Evolutionary conservation across 345 rosid genomes (phyloP), one percentile per base, ranked within the genome.

Genomic region (Ceriops decandra): DNA sequence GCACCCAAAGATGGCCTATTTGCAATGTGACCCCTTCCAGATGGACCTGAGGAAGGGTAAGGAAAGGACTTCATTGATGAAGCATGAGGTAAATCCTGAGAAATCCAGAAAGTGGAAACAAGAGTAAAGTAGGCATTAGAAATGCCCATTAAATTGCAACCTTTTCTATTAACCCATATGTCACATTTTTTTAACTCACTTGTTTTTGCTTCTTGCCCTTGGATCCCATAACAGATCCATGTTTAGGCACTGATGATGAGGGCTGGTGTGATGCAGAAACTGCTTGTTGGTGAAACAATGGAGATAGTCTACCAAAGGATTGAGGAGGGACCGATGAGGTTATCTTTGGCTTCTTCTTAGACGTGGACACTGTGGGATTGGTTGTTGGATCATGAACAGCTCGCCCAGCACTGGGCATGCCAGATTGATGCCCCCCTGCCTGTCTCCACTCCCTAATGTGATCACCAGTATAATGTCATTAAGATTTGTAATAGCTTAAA

Each of bases 391-490:
- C 93, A 27, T 84, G 93, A 78, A 75, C 84, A 66, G 80, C 75
- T 77, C 82, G 91, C 76, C 81, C 59, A 42, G 83, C 65, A 79
- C 76, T 76, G 56, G 67, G 82, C 76, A 83, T 77, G 66, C 86
- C 81, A 67, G 85, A 75, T 74, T 89, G 93, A 81, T 65, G 73
- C n/a, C 84, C 88, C 70, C 86, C 86, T 63, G 82, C 72, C 75
- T 84, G 88, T 85, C 98, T 86, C 98, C 98, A 92, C 72, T 92
- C 96, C 92, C 96, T 91, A 77, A 70, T 53, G 56, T 68, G 69
- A 80, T 77, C 69, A 5, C 26, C 3, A 60, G 16, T 31, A 72
- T 71, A 6, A 52, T 54, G 52, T 63, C 24, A 57, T 15, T 32
- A 47, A 65, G 69, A 32, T 32, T 63, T 63, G 71, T 22, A 70